phyloP scores from a whole-genome alignment of 225 moss, liverwort and hornwort species.

The Physcomitrium patens region DNA sequence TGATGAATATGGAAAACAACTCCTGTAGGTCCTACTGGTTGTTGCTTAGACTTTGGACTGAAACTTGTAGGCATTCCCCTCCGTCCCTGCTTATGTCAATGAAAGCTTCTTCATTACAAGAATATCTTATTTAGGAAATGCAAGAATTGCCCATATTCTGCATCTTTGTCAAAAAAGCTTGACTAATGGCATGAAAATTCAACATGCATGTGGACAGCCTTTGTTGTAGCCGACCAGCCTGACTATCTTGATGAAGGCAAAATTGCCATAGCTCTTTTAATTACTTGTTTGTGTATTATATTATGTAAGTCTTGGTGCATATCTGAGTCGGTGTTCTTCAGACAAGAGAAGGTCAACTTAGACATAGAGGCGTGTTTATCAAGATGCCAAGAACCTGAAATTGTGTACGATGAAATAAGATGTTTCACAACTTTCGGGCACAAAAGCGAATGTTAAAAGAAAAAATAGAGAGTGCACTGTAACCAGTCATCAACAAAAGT shows the following conservation, averaged over 20 bases:
- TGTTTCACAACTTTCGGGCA: not conserved
- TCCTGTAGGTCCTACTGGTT: not conserved
- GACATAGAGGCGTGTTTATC: not conserved
- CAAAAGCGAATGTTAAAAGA: not conserved
- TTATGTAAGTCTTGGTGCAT: no score
- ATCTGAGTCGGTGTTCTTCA: constrained; percentile 1
- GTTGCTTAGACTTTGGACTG: no score
- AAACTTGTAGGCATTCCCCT: not conserved
- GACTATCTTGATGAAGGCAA: no score
- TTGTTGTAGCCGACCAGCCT: not conserved
- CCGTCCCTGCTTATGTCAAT: no score
- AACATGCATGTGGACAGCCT: not conserved
- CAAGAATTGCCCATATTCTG: not conserved
- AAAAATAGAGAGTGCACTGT: not conserved
- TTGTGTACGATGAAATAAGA: not conserved
- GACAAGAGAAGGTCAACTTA: not conserved
- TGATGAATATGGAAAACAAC: not conserved
- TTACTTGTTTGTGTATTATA: no score
- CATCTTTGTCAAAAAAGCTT: not conserved
- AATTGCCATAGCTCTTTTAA: no score
- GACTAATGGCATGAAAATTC: not conserved
- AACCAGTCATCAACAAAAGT: constrained; percentile 3
- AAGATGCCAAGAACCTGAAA: not conserved
- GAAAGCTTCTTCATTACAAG: no score
- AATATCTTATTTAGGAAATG: not conserved